Conservation (phyloP, 1,284 basidiomycete species). For the Ustilago shanxiensis region DNA sequence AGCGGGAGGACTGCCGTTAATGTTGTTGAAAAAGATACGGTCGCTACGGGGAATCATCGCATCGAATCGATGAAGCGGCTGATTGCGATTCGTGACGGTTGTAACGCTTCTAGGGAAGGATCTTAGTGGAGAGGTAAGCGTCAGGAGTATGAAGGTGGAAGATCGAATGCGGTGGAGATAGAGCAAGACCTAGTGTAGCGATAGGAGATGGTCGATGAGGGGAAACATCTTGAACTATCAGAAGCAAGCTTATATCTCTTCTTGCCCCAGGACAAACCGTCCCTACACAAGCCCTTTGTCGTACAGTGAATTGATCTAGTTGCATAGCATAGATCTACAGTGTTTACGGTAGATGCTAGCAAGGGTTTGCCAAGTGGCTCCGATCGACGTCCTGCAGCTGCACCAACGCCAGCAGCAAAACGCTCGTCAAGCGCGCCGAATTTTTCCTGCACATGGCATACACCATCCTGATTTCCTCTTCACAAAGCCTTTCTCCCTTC, state of each 20-base stretch:
- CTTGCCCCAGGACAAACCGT: background rate
- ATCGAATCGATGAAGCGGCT: background rate
- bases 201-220: slow-evolving; percentile 3
- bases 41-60: slow-evolving; percentile 40
- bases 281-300: background rate
- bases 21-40: slow-evolving; percentile 20
- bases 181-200: slow-evolving; percentile 3
- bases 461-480: slow-evolving; percentile 4
- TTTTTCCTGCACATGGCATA: slow-evolving; percentile 50
- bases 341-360: slow-evolving; percentile 30
- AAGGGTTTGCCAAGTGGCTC: slow-evolving; percentile 18
- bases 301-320: background rate
- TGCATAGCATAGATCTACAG: slow-evolving; percentile 1
- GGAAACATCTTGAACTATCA: background rate
- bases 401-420: background rate
- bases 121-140: background rate
- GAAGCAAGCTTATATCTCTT: slow-evolving; percentile 19
- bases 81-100: too few relatives aligned
- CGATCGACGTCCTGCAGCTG: slow-evolving; percentile 34
- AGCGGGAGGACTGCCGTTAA: slow-evolving; percentile 9
- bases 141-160: background rate
- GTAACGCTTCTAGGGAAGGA: too few relatives aligned
- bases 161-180: slow-evolving; percentile 7
- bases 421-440: slow-evolving; percentile 11
- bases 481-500: background rate